These are phyloP conservation scores for Beta corolliflora DNA, from an alignment of 179 eudicot genomes.

Conservation along the genomic window DNA sequence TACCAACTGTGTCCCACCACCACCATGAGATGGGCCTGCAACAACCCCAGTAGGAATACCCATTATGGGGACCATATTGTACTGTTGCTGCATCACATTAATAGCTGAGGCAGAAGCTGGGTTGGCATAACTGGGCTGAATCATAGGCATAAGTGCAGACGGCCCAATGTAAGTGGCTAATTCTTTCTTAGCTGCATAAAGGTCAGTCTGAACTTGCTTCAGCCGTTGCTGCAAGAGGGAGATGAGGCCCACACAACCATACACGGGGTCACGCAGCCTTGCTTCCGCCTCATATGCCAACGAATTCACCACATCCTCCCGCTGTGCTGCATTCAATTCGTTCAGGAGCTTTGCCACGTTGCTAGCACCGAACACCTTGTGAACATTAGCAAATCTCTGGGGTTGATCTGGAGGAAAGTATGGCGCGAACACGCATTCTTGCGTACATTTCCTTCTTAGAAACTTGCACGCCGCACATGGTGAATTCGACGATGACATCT, in stretches of 20 bases:
- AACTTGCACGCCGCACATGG: conserved; percentile 94
- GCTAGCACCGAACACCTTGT: conserved; percentile 89
- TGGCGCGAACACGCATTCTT: conserved; percentile 85
- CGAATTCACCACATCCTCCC: conserved; percentile 86
- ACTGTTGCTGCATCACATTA: conserved; percentile 30
- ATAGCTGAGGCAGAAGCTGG: neutral
- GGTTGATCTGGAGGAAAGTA: conserved; percentile 94
- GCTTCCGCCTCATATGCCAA: conserved; percentile 82
- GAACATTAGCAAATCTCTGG: conserved; percentile 65
- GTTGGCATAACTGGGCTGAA: conserved; percentile 26
- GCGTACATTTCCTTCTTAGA: conserved; percentile 79
- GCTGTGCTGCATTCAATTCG: conserved; percentile 49
- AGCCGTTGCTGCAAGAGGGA: conserved; percentile 69
- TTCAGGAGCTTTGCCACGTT: conserved; percentile 77
- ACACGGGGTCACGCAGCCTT: conserved; percentile 71
- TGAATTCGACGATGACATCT: conserved; percentile 69
- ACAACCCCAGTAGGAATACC: conserved; percentile 26
- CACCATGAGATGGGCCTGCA: conserved; percentile 14
- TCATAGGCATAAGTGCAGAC: conserved; percentile 55
- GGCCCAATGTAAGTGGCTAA: conserved; percentile 63
- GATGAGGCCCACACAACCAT: conserved; percentile 81
- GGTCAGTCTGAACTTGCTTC: conserved; percentile 48
- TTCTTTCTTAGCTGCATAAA: conserved; percentile 57
- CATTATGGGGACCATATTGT: conserved; percentile 43
- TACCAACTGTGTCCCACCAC: conserved; percentile 28